Evolutionary conservation across 1,284 basidiomycete genomes (phyloP).

Genomic region (Microbotryum violaceum): DNA sequence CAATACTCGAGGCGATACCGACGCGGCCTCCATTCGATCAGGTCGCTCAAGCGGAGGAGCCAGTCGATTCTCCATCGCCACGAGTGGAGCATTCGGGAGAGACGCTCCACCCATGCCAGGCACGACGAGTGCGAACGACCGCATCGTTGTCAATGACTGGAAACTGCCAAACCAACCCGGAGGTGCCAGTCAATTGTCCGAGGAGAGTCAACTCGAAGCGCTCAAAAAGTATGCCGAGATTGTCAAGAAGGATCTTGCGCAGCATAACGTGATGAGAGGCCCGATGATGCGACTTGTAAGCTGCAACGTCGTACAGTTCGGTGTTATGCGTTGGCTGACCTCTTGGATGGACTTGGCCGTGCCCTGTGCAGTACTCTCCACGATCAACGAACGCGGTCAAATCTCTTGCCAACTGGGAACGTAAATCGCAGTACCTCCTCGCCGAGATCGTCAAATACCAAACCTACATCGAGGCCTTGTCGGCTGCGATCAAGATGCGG

Average conservation of each 20-base stretch:
- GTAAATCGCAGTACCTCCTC: slow-evolving; percentile 76
- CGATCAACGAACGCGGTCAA: slow-evolving; percentile 65
- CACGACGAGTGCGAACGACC: slow-evolving; percentile 48
- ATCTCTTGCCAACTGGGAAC: slow-evolving; percentile 84
- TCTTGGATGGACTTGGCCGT: neutral
- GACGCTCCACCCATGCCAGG: neutral
- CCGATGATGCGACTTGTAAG: slow-evolving; percentile 57
- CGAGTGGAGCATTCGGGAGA: neutral
- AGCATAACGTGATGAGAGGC: slow-evolving; percentile 73
- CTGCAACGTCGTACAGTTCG: slow-evolving; percentile 52
- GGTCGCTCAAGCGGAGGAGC: slow-evolving; percentile 54
- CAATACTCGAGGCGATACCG: slow-evolving; percentile 40
- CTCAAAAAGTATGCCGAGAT: slow-evolving; percentile 67
- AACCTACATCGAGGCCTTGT: slow-evolving; percentile 84
- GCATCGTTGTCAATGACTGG: slow-evolving; percentile 87
- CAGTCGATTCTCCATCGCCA: slow-evolving; percentile 42
- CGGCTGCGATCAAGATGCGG: slow-evolving; percentile 63
- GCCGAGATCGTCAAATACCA: slow-evolving; percentile 92
- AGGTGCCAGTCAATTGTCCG: slow-evolving; percentile 75
- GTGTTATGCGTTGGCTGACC: neutral
- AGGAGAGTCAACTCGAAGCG: slow-evolving; percentile 83
- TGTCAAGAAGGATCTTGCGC: slow-evolving; percentile 68
- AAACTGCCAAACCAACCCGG: slow-evolving; percentile 75
- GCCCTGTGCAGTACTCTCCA: slow-evolving; percentile 59
- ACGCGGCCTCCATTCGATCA: slow-evolving; percentile 36